These are phyloP conservation scores for Mollisiaceae sp. DNA, from an alignment of 2,329 filamentous ascomycete genomes.

Conservation along the genomic window DNA sequence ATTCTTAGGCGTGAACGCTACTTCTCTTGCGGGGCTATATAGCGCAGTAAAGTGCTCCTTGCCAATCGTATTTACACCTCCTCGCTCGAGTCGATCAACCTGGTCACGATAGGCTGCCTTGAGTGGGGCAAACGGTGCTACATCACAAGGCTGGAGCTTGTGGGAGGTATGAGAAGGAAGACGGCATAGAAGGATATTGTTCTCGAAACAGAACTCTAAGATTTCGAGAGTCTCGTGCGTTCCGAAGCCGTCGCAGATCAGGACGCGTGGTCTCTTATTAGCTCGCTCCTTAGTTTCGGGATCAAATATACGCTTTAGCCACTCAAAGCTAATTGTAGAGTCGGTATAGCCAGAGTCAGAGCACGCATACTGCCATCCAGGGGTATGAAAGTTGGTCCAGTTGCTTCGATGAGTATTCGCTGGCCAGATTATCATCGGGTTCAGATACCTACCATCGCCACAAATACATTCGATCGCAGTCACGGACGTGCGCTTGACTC, in stretches of 20 bases:
- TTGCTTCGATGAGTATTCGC: slow-evolving; percentile 38
- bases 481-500: slow-evolving; percentile 34
- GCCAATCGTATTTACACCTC: slow-evolving; percentile 33
- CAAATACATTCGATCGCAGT: slow-evolving; percentile 27
- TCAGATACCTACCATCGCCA: slow-evolving; percentile 36
- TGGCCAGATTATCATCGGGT: slow-evolving; percentile 39
- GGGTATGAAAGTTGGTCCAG: slow-evolving; percentile 38
- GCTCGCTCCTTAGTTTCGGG: slow-evolving; percentile 42
- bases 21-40: slow-evolving; percentile 30
- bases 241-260: slow-evolving; percentile 45
- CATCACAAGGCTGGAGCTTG: slow-evolving; percentile 38
- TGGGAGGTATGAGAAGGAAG: slow-evolving; percentile 33
- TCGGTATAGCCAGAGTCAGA: slow-evolving; percentile 38
- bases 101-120: slow-evolving; percentile 35
- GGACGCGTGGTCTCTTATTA: slow-evolving; percentile 40
- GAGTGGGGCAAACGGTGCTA: slow-evolving; percentile 33
- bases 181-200: slow-evolving; percentile 36
- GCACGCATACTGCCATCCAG: slow-evolving; percentile 39
- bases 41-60: slow-evolving; percentile 32
- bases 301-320: slow-evolving; percentile 44
- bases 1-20: slow-evolving; percentile 35
- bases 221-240: slow-evolving; percentile 44
- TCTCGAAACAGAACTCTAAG: slow-evolving; percentile 36
- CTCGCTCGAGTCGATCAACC: slow-evolving; percentile 30
- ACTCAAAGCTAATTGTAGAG: slow-evolving; percentile 45